Percentiles rank a stretch among this genome's conserved stretches.
Evolutionary conservation across 192 early-diverging fungal genomes (phyloP).

Genomic region (Coemansia sp.): DNA sequence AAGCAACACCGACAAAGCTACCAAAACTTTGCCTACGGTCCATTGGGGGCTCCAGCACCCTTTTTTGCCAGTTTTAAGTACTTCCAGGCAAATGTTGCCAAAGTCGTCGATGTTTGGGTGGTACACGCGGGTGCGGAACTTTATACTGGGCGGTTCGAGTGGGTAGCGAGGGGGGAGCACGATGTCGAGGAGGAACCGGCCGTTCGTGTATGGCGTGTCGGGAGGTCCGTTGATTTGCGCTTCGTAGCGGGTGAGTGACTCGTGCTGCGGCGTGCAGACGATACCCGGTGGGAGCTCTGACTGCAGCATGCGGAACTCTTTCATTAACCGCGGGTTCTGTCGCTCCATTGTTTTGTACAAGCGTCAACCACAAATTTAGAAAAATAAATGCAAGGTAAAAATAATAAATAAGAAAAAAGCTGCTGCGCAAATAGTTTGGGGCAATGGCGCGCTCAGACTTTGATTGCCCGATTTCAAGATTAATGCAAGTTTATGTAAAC

Average conservation of each 20-base stretch:
- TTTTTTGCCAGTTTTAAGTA: conserved; percentile 61
- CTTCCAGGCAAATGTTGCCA: conserved; percentile 74
- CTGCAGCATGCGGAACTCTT: conserved; percentile 43
- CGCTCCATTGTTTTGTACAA: conserved; percentile 4
- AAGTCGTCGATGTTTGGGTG: conserved; percentile 80
- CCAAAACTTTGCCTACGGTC: conserved; percentile 62
- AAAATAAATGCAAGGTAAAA: background rate
- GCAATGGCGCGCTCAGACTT: too few species aligned
- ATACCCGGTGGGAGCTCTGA: conserved; percentile 60
- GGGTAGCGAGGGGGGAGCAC: conserved; percentile 58
- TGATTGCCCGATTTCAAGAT: too few species aligned
- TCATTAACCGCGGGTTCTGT: conserved; percentile 25
- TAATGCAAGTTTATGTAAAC: too few species aligned
- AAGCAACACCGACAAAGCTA: conserved; percentile 61
- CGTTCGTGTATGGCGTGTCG: conserved; percentile 67
- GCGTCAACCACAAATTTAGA: background rate
- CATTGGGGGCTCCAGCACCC: conserved; percentile 73
- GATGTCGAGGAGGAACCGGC: conserved; percentile 65
- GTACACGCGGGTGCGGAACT: conserved; percentile 74
- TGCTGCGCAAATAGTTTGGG: too few species aligned
- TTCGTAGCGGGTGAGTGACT: conserved; percentile 58
- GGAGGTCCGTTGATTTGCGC: conserved; percentile 64
- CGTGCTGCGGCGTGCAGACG: conserved; percentile 64
- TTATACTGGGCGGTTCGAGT: conserved; percentile 69
- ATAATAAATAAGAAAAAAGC: background rate